Evolutionary conservation across 306 rosid genomes (phyloP).

Genomic region (Urtica urens): DNA sequence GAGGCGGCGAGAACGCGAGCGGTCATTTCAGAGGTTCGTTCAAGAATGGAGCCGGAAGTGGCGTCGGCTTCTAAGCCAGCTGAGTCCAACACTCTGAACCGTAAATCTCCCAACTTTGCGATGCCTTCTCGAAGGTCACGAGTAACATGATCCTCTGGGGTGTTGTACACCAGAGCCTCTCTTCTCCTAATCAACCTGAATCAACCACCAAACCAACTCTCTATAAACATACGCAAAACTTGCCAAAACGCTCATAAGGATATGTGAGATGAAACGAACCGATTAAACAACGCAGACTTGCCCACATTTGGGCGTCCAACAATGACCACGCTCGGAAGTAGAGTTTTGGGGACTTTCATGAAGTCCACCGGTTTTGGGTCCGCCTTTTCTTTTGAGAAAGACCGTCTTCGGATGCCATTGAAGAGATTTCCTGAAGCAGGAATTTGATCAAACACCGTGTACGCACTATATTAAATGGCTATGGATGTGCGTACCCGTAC

Average conservation of each 20-base stretch:
- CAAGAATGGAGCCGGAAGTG: conserved; percentile 71
- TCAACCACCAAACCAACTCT: background rate
- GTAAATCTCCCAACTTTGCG: conserved; percentile 76
- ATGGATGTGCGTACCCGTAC: too few species aligned
- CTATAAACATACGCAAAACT: background rate
- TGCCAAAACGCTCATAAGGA: background rate
- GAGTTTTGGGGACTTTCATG: conserved; percentile 38
- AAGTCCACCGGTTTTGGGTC: conserved; percentile 40
- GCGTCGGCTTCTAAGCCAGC: conserved; percentile 82
- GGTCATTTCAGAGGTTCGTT: conserved; percentile 75
- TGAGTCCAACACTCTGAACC: conserved; percentile 83
- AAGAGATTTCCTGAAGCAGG: too few species aligned
- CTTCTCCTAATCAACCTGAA: conserved; percentile 68
- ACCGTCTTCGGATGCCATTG: too few species aligned
- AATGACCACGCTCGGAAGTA: conserved; percentile 49
- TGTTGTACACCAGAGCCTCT: conserved; percentile 90
- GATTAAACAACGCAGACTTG: conserved; percentile 61
- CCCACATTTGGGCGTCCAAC: conserved; percentile 72
- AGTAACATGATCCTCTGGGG: conserved; percentile 89
- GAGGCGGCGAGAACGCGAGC: conserved; percentile 49
- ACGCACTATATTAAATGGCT: too few species aligned
- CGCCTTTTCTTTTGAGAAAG: too few species aligned
- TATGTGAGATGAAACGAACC: conserved; percentile 25
- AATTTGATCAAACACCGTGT: too few species aligned
- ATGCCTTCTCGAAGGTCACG: conserved; percentile 85